Percentiles rank a stretch among this genome's conserved stretches.
These are phyloP conservation scores for Lippia alba DNA, from an alignment of 305 asterid species.

Conservation along the genomic window DNA sequence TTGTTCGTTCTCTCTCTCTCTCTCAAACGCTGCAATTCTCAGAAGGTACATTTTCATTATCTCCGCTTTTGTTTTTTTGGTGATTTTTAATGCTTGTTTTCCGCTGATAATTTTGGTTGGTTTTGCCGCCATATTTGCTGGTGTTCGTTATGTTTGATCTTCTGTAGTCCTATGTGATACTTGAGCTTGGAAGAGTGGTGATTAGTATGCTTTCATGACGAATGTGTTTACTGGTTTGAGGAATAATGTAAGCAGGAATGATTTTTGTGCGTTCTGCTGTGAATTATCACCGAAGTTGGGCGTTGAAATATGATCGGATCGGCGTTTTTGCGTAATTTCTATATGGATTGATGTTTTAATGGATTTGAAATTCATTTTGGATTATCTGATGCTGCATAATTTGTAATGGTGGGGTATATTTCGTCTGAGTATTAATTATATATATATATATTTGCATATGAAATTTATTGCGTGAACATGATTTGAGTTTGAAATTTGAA, in stretches of 20 bases:
- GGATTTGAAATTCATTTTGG: background rate
- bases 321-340: conserved; percentile 32
- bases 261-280: conserved; percentile 2
- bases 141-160: background rate
- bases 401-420: background rate
- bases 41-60: conserved; percentile 34
- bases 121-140: conserved; percentile 27
- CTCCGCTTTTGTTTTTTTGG: conserved; percentile 19
- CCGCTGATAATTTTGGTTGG: background rate
- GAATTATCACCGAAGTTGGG: conserved; percentile 10
- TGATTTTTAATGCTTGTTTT: background rate
- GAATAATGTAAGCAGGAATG: conserved; percentile 1
- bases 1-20: background rate
- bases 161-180: background rate
- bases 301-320: conserved; percentile 27
- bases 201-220: conserved; percentile 9
- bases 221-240: conserved; percentile 12
- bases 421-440: background rate
- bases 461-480: background rate
- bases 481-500: background rate
- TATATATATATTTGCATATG: background rate
- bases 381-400: background rate
- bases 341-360: conserved; percentile 12
- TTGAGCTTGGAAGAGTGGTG: conserved; percentile 6
- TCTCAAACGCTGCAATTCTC: background rate